Percentiles rank a stretch among this genome's conserved stretches.
Conservation (phyloP, 2,329 filamentous ascomycete species). For the Arthrobotrys sphaeroides region DNA sequence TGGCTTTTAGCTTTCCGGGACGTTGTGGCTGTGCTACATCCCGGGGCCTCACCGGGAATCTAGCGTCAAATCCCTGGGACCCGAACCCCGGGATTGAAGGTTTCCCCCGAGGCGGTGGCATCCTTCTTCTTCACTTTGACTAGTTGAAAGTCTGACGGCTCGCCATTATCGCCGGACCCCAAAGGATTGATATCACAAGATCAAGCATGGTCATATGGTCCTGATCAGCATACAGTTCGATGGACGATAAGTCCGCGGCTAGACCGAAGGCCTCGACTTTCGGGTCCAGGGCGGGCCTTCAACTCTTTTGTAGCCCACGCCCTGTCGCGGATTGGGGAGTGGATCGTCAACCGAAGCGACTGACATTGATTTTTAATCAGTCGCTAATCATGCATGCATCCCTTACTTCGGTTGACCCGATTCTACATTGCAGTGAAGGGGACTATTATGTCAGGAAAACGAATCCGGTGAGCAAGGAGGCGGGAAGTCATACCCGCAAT, state of each 20-base stretch:
- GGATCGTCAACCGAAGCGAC: background rate
- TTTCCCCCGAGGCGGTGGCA: background rate
- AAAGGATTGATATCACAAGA: background rate
- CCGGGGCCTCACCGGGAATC: background rate
- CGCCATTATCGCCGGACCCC: background rate
- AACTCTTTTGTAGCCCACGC: background rate
- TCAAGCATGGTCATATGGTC: background rate
- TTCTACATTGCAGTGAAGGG: background rate
- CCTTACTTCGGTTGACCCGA: conserved; percentile 7
- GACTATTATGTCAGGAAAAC: conserved; percentile 7
- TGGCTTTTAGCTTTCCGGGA: background rate
- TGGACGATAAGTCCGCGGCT: background rate
- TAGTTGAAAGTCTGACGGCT: background rate
- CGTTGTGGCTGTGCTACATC: conserved; percentile 12
- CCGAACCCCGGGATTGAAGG: background rate
- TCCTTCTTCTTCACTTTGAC: background rate
- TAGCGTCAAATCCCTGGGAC: background rate
- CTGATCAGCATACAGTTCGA: background rate
- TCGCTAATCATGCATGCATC: conserved; percentile 6
- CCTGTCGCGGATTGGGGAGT: background rate
- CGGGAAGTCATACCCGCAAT: background rate
- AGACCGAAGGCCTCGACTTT: background rate
- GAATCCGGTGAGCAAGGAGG: conserved; percentile 1
- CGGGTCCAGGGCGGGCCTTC: too few relatives aligned
- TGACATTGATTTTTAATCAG: conserved; percentile 1